Percentiles rank a stretch among this genome's conserved stretches.
These are phyloP conservation scores for Colletotrichum echinochloae DNA, from an alignment of 2,329 filamentous ascomycete species.

Conservation along the genomic window DNA sequence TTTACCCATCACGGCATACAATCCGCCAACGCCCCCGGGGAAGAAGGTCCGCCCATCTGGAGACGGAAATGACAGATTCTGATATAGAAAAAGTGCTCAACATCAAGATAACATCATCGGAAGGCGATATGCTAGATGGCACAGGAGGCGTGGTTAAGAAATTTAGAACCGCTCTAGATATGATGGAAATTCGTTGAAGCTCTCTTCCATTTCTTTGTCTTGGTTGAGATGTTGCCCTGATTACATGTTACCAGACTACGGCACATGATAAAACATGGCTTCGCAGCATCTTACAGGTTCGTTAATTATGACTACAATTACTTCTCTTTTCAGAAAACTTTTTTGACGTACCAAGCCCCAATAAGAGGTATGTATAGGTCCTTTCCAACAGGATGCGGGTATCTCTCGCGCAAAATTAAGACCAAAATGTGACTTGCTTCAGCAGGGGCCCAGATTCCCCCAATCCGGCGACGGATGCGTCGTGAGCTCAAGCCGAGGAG, in stretches of 20 bases:
- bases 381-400: background rate
- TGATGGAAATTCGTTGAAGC: background rate
- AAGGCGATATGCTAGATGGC: too few relatives aligned
- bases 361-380: background rate
- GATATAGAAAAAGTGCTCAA: slow-evolving; percentile 13
- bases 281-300: background rate
- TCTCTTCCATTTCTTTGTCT: background rate
- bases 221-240: background rate
- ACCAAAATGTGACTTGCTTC: background rate
- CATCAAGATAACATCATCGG: too few relatives aligned
- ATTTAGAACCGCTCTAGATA: too few relatives aligned
- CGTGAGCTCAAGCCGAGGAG: slow-evolving; percentile 5
- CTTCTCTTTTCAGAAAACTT: too few relatives aligned
- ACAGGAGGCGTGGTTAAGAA: background rate
- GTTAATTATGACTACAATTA: background rate
- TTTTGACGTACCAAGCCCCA: too few relatives aligned
- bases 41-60: slow-evolving; percentile 5
- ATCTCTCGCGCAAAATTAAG: background rate
- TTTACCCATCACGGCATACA: background rate
- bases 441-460: background rate
- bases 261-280: too few relatives aligned
- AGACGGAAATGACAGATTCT: slow-evolving; percentile 2
- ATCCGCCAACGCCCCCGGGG: background rate
- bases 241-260: background rate
- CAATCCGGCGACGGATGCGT: slow-evolving; percentile 10